Evolutionary conservation across 805 yeast species (phyloP).

Genomic region (Citeromyces matritensis): DNA sequence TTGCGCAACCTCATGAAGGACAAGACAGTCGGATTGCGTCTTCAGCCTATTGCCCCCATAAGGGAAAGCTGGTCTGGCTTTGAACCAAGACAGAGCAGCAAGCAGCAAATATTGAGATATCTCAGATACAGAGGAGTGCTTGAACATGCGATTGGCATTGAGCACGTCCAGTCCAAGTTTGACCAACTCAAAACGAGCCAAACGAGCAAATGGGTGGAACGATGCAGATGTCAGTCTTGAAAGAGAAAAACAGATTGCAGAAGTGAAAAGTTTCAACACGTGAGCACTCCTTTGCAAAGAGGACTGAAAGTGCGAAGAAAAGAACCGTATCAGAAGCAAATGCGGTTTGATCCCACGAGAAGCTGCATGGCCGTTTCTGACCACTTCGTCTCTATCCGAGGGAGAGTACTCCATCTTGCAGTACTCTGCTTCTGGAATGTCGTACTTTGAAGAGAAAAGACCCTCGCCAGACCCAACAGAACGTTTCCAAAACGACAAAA

Average conservation of each 20-base stretch:
- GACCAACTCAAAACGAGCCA: conserved; percentile 60
- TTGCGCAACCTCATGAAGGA: conserved; percentile 37
- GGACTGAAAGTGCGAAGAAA: conserved; percentile 71
- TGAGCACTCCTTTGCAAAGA: conserved; percentile 59
- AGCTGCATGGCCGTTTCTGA: conserved; percentile 32
- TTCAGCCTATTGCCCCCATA: conserved; percentile 71
- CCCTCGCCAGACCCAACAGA: conserved; percentile 50
- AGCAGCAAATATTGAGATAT: conserved; percentile 31
- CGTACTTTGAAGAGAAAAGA: conserved; percentile 40
- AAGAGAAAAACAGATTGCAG: conserved; percentile 43
- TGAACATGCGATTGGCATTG: conserved; percentile 27
- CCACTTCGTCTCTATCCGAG: conserved; percentile 46
- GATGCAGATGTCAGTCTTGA: conserved; percentile 41
- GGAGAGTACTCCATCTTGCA: conserved; percentile 83
- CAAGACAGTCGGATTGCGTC: conserved; percentile 50
- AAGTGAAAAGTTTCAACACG: conserved; percentile 51
- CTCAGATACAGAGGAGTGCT: conserved; percentile 22
- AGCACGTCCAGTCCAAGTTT: conserved; percentile 53
- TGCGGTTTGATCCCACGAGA: conserved; percentile 48
- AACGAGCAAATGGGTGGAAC: conserved; percentile 69
- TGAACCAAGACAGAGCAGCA: conserved; percentile 73
- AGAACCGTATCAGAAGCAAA: conserved; percentile 44
- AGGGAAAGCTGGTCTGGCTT: conserved; percentile 48
- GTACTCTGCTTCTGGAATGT: conserved; percentile 44
- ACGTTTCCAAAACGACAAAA: conserved; percentile 53